Percentiles rank a stretch among this genome's conserved stretches.
Evolutionary conservation across 1,284 basidiomycete species (phyloP).

Genomic region (Takashimella koratensis): DNA sequence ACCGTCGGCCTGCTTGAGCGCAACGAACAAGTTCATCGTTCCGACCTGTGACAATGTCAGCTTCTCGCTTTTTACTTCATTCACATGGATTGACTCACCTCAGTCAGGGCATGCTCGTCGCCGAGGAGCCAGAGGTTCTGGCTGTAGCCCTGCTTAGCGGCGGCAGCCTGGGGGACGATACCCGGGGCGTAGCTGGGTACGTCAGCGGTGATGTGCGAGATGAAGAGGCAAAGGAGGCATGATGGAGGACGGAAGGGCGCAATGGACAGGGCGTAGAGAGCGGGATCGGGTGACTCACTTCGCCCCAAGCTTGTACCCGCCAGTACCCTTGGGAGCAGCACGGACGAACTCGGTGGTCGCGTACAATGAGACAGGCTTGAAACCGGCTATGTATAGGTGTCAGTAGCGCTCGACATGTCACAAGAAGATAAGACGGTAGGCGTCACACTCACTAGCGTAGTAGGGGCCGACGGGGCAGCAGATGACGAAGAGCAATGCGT

Average conservation of each 20-base stretch:
- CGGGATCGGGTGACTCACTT: constrained; percentile 52
- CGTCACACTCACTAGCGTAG: constrained; percentile 60
- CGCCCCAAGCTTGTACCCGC: constrained; percentile 84
- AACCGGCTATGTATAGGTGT: constrained; percentile 59
- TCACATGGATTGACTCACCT: too few relatives aligned
- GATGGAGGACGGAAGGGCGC: not conserved
- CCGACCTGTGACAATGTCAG: too few relatives aligned
- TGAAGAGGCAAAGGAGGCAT: not conserved
- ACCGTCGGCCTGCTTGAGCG: constrained; percentile 71
- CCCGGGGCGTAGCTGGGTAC: constrained; percentile 69
- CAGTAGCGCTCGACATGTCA: too few relatives aligned
- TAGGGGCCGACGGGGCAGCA: constrained; percentile 92
- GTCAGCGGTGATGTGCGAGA: not conserved
- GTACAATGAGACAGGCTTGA: constrained; percentile 90
- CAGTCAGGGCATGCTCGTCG: constrained; percentile 78
- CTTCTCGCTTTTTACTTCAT: too few relatives aligned
- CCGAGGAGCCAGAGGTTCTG: constrained; percentile 96
- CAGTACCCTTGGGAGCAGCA: constrained; percentile 88
- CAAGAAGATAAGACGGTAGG: too few relatives aligned
- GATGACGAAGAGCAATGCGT: constrained; percentile 93
- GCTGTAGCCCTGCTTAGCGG: constrained; percentile 78
- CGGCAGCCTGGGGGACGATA: constrained; percentile 81
- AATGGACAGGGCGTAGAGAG: too few relatives aligned
- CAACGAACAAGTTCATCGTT: constrained; percentile 95
- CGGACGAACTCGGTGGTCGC: constrained; percentile 88